Conservation (phyloP, 495 filamentous ascomycete species). For the Aspergillus heteromorphus region DNA sequence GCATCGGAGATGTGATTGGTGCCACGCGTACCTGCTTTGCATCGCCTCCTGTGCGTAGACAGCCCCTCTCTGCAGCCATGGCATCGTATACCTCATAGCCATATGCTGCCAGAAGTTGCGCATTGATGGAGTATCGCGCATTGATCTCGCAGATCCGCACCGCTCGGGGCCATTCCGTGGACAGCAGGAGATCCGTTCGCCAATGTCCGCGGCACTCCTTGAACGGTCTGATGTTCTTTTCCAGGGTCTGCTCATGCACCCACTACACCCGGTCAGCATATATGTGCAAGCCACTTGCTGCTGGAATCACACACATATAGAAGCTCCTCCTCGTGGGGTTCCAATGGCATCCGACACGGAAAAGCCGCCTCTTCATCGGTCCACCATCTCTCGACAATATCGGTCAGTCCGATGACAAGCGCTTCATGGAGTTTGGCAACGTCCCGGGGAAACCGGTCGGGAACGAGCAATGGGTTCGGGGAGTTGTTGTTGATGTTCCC, state of each 20-base stretch:
- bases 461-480: background rate
- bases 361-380: conserved; percentile 25
- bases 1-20: background rate
- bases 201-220: conserved; percentile 19
- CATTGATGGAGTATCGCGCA: conserved; percentile 30
- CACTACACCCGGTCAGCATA: conserved; percentile 1
- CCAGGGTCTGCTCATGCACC: conserved; percentile 6
- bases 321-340: conserved; percentile 24
- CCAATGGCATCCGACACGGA: conserved; percentile 28
- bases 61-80: background rate
- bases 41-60: background rate
- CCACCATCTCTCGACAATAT: conserved; percentile 39
- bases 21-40: background rate
- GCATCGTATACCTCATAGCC: conserved; percentile 7
- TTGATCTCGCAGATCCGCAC: conserved; percentile 39
- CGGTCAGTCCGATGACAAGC: conserved; percentile 22
- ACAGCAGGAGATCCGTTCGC: conserved; percentile 32
- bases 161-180: background rate
- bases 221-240: background rate
- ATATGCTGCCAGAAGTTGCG: conserved; percentile 14
- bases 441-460: background rate
- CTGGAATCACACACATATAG: background rate
- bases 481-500: background rate
- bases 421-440: conserved; percentile 12
- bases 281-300: background rate